Conservation (phyloP, 1,284 basidiomycete species). For the Tetrapyrgos nigripes region DNA sequence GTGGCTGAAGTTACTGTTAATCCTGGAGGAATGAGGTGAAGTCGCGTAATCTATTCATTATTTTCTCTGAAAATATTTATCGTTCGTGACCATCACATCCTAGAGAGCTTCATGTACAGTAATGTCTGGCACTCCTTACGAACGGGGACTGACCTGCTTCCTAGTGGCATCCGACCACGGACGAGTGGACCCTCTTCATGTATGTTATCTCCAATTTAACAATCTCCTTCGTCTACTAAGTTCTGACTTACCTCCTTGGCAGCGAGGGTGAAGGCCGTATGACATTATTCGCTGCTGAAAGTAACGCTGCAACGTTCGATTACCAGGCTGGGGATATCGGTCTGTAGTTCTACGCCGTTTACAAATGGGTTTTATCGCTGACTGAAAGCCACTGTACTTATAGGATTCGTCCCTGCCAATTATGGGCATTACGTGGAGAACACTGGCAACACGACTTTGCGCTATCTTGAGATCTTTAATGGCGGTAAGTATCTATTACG, state of each 20-base stretch:
- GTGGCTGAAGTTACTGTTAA: constrained; percentile 73
- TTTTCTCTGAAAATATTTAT: background rate
- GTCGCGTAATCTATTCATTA: constrained; percentile 26
- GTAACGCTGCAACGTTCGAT: constrained; percentile 72
- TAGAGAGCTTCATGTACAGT: constrained; percentile 52
- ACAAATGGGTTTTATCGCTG: background rate
- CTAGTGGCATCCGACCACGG: constrained; percentile 78
- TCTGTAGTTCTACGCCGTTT: constrained; percentile 26
- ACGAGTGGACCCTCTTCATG: constrained; percentile 71
- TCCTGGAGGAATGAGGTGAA: constrained; percentile 66
- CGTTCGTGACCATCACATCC: background rate
- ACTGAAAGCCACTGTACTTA: constrained; percentile 10
- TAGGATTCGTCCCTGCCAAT: constrained; percentile 63
- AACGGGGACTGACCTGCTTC: constrained; percentile 6
- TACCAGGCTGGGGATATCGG: constrained; percentile 73
- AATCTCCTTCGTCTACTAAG: too few relatives aligned
- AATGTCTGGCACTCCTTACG: background rate
- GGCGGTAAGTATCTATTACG: constrained; percentile 41
- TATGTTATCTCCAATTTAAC: constrained; percentile 29
- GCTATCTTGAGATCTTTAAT: constrained; percentile 72
- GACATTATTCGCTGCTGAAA: constrained; percentile 66
- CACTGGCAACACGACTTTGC: constrained; percentile 66
- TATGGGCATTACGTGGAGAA: constrained; percentile 76
- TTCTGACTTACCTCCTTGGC: constrained; percentile 8
- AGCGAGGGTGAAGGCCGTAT: constrained; percentile 65